Base-by-base conservation (phyloP, 139 green algal species). In the Picochlorum sp. region DNA sequence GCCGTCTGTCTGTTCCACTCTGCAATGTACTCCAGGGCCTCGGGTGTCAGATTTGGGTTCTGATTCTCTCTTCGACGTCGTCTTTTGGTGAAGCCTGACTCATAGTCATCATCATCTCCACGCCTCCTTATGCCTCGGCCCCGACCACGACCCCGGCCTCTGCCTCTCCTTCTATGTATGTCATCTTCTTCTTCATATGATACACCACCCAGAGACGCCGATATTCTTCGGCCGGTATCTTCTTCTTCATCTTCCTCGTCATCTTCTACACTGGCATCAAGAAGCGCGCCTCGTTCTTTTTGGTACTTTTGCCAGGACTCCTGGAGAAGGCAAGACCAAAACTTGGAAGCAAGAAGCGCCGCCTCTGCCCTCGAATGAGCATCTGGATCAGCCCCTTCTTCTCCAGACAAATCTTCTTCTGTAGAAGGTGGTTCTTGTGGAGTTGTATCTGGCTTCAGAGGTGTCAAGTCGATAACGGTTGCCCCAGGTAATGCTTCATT, bases 1-100 rank as follows among this genome's bases (percentile, higher is more conserved):
- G 68, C 69, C 73, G 89, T 84, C 23, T 86, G 83, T 16, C 84
- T 74, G 11, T 72, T 66, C 72, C 71, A 83, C 72, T 88, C 80
- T 15, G 45, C 23, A 52, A 60, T 58, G 37, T 76, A 49, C 3
- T 56, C 62, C 59, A 73, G 67, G 45, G 63, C 45, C 56, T 80
- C 75, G 6, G 64, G 60, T 4, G 56, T 58, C 20, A 65, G 13
- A 57, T 21, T 23, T n/a, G 58, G 41, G 23, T 59, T 20, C 15
- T 59, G 51, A 7, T 50, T 7, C 7, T 65, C 58, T 15, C 9
- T 20, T 18, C 58, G 20, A 44, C 37, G 34, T 7, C 60, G 15
- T 38, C 60, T 28, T 41, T 66, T 66, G 10, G 34, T 44, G 9
- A 66, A 20, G 1, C 20, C 16, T 31, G 60, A 45, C 0, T 66